A percentile compares a stretch with the other conserved stretches of the same genome.
phyloP scores from a whole-genome alignment of 2,329 filamentous ascomycete species.

The Rasamsonia emersonii region DNA sequence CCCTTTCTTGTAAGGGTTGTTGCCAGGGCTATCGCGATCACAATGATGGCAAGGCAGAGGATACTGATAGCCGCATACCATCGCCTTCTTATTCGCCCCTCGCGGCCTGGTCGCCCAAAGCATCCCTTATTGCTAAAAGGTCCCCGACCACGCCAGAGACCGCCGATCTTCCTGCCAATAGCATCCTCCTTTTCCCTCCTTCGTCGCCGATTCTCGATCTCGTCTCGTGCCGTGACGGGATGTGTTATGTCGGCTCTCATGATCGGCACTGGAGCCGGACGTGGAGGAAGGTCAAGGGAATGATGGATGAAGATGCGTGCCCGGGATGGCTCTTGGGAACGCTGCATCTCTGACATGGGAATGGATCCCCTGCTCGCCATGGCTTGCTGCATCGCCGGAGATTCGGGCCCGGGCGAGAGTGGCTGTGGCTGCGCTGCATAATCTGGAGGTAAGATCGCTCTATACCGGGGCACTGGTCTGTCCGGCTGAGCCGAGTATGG shows the following conservation, averaged over 20 bases:
- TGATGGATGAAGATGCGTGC: background rate
- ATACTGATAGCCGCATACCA: conserved; percentile 48
- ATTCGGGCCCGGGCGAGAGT: conserved; percentile 53
- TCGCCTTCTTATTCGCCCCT: conserved; percentile 55
- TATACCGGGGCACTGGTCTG: conserved; percentile 36
- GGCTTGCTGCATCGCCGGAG: conserved; percentile 52
- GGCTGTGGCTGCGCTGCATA: conserved; percentile 43
- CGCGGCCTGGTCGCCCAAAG: conserved; percentile 54
- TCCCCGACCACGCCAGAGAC: conserved; percentile 57
- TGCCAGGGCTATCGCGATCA: conserved; percentile 49
- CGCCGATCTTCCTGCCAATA: conserved; percentile 48
- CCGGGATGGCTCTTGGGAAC: conserved; percentile 38
- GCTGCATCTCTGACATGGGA: conserved; percentile 51
- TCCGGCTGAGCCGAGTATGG: conserved; percentile 41
- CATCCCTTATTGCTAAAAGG: conserved; percentile 57
- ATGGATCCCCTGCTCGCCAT: conserved; percentile 57
- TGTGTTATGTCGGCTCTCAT: conserved; percentile 16
- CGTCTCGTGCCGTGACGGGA: conserved; percentile 14
- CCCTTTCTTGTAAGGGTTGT: conserved; percentile 46
- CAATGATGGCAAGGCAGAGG: conserved; percentile 46
- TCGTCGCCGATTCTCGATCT: conserved; percentile 45
- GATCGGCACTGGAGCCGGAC: conserved; percentile 16
- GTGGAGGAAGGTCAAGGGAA: conserved; percentile 27
- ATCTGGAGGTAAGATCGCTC: conserved; percentile 50
- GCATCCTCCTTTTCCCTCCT: conserved; percentile 60